These are phyloP conservation scores for Suillus subalutaceus DNA, from an alignment of 768 basidiomycete species.

Conservation along the genomic window DNA sequence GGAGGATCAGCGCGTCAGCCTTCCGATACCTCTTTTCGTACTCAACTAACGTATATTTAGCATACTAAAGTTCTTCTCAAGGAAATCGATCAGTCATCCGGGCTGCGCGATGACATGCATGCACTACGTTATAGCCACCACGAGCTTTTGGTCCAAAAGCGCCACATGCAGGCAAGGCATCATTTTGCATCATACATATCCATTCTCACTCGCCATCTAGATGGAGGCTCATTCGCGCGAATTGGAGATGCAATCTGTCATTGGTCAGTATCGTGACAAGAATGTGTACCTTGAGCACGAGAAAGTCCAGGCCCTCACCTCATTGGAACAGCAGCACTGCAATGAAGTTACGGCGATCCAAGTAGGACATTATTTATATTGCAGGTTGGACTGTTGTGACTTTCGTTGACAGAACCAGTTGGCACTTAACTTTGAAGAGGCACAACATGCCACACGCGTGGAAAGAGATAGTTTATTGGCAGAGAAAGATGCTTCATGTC, in stretches of 20 bases:
- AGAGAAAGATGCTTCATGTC: not conserved
- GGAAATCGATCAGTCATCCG: not conserved
- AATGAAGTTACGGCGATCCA: not conserved
- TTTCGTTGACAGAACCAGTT: not conserved
- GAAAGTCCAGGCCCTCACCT: not conserved
- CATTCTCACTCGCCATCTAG: not conserved
- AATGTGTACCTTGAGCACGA: not conserved
- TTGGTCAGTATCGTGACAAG: not conserved
- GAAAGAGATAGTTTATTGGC: not conserved
- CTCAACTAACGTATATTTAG: not conserved
- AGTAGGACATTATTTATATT: not conserved
- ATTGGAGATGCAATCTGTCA: not conserved
- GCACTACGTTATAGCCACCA: not conserved
- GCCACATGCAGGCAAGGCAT: not conserved
- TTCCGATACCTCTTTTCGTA: not conserved
- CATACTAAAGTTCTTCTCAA: not conserved
- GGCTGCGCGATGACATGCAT: not conserved
- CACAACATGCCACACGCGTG: not conserved
- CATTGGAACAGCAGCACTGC: not conserved
- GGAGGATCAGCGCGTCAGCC: not conserved
- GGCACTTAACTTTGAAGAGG: not conserved
- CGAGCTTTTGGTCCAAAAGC: not conserved
- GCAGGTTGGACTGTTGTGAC: not conserved
- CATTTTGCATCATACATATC: not conserved
- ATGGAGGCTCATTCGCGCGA: not conserved